These are phyloP conservation scores for Arthroderma sp. DNA, from an alignment of 2,329 filamentous ascomycete species.

Conservation along the genomic window DNA sequence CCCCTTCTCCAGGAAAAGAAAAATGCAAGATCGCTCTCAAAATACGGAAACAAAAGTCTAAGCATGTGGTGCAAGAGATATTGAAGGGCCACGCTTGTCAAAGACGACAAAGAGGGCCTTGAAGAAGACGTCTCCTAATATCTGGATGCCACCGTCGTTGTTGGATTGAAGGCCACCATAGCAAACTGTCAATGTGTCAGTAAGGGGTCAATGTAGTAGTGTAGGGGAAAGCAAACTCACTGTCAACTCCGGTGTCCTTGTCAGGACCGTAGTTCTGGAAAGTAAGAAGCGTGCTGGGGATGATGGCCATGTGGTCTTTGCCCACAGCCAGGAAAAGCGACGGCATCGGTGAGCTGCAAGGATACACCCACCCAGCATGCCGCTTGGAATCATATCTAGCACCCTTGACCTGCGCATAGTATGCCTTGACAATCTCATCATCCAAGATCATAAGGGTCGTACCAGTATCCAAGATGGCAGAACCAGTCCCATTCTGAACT, in stretches of 20 bases:
- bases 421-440: slow-evolving; percentile 44
- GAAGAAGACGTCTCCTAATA: slow-evolving; percentile 51
- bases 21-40: not conserved
- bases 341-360: slow-evolving; percentile 44
- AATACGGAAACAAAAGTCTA: slow-evolving; percentile 9
- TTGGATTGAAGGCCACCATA: slow-evolving; percentile 50
- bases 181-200: slow-evolving; percentile 34
- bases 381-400: slow-evolving; percentile 34
- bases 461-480: slow-evolving; percentile 56
- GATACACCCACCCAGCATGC: slow-evolving; percentile 44
- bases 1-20: not conserved
- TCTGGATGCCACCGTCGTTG: slow-evolving; percentile 43
- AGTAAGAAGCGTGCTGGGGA: slow-evolving; percentile 46
- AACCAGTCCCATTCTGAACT: slow-evolving; percentile 17
- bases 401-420: slow-evolving; percentile 46
- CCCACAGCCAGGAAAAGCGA: slow-evolving; percentile 46
- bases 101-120: slow-evolving; percentile 52
- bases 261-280: slow-evolving; percentile 42
- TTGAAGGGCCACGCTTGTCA: slow-evolving; percentile 36
- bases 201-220: not conserved
- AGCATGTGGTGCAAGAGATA: slow-evolving; percentile 41
- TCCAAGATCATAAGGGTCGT: slow-evolving; percentile 55
- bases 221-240: slow-evolving; percentile 24
- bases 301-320: slow-evolving; percentile 37
- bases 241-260: slow-evolving; percentile 26